Percentiles rank a stretch among this genome's conserved stretches.
Conservation (phyloP, 140 eudicot genomes). For the Oenanthe javanica region DNA sequence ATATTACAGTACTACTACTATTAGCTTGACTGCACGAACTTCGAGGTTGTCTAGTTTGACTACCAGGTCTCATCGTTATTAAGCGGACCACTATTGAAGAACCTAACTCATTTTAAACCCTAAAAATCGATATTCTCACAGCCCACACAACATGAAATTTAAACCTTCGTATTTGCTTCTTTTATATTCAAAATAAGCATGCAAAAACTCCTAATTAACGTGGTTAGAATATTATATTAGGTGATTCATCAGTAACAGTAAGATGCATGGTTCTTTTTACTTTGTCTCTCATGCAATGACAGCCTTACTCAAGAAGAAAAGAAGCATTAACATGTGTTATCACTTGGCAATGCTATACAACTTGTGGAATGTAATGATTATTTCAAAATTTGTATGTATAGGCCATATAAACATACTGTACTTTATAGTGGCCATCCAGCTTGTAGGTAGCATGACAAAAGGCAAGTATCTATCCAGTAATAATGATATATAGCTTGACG, state of each 20-base stretch:
- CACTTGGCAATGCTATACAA: not conserved
- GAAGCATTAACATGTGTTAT: constrained; percentile 10
- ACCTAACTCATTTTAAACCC: constrained; percentile 13
- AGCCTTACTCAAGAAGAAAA: constrained; percentile 36
- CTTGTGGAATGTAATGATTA: not conserved
- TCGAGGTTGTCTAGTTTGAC: constrained; percentile 32
- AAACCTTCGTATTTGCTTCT: not conserved
- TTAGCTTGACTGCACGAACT: constrained; percentile 33
- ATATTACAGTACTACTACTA: not conserved
- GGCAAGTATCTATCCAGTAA: not conserved
- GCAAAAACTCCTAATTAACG: not conserved
- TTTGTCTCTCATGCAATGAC: constrained; percentile 20
- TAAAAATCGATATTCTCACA: constrained; percentile 16
- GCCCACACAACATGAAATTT: constrained; percentile 19
- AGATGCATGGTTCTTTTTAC: not conserved
- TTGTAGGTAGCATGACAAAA: constrained; percentile 10
- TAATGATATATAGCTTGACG: constrained; percentile 10
- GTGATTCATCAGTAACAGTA: not conserved
- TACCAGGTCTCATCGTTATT: not conserved
- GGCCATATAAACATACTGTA: not conserved
- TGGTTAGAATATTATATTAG: not conserved
- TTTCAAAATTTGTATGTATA: not conserved
- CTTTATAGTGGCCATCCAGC: constrained; percentile 5
- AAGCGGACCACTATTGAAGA: constrained; percentile 19
- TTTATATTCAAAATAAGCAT: not conserved